A percentile compares a stretch with the other conserved stretches of the same genome.
Conservation (phyloP, 1,139 yeast genomes). For the Nakaseomyces uthaithaninus region DNA sequence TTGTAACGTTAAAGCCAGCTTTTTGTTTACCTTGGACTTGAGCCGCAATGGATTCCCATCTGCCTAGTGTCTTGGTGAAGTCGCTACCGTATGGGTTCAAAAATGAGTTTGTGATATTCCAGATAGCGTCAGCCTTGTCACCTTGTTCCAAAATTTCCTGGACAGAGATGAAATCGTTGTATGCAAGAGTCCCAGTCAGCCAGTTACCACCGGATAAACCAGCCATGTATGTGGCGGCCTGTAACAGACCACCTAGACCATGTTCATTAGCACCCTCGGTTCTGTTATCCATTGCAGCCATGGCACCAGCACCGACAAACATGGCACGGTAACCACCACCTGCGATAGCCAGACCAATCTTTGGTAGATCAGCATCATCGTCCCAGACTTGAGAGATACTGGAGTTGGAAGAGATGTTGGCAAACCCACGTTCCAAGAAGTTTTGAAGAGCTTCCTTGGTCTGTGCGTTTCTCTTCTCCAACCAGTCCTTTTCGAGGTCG, state of each 20-base stretch:
- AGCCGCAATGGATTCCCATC: conserved; percentile 36
- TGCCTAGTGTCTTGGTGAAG: conserved; percentile 44
- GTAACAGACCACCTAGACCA: conserved; percentile 74
- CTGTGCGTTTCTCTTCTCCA: conserved; percentile 41
- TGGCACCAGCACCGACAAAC: conserved; percentile 77
- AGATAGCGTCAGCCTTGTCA: conserved; percentile 33
- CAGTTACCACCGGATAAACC: conserved; percentile 44
- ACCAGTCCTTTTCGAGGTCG: conserved; percentile 32
- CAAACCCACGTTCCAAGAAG: conserved; percentile 51
- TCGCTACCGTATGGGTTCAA: conserved; percentile 60
- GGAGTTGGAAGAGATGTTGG: conserved; percentile 35
- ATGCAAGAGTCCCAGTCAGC: conserved; percentile 59
- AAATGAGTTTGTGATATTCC: conserved; percentile 56
- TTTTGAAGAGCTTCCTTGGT: conserved; percentile 47
- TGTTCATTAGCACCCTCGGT: conserved; percentile 48
- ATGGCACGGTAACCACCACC: conserved; percentile 94
- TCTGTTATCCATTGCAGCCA: conserved; percentile 69
- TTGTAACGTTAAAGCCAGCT: conserved; percentile 25
- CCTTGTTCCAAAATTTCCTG: conserved; percentile 40
- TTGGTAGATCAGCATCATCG: conserved; percentile 15
- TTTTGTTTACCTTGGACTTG: conserved; percentile 11
- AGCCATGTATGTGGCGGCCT: conserved; percentile 60
- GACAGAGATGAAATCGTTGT: conserved; percentile 77
- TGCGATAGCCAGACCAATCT: conserved; percentile 65
- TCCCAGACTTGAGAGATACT: conserved; percentile 31